These are phyloP conservation scores for Entomortierella lignicola DNA, from an alignment of 192 early-diverging fungal species.

Conservation along the genomic window DNA sequence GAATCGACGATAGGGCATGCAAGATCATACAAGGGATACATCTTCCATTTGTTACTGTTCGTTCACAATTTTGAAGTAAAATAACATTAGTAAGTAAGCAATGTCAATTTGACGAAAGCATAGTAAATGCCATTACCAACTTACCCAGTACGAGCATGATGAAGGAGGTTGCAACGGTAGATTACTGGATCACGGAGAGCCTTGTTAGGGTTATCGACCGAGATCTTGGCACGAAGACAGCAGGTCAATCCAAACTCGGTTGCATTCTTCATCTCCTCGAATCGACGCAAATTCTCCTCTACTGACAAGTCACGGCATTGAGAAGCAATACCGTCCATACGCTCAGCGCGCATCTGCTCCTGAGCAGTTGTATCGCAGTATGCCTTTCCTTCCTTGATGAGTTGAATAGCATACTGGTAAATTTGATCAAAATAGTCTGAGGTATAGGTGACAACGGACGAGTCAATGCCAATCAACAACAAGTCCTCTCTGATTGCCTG, in stretches of 20 bases:
- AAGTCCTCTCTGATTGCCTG: slow-evolving; percentile 96
- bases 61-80: background rate
- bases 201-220: slow-evolving; percentile 87
- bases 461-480: slow-evolving; percentile 84
- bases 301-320: slow-evolving; percentile 86
- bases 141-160: slow-evolving; percentile 91
- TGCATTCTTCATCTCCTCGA: slow-evolving; percentile 91
- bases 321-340: slow-evolving; percentile 84
- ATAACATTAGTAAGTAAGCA: too few relatives aligned
- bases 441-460: slow-evolving; percentile 85
- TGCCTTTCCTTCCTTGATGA: slow-evolving; percentile 90
- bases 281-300: slow-evolving; percentile 91
- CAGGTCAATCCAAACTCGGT: slow-evolving; percentile 85
- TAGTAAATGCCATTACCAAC: background rate
- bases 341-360: slow-evolving; percentile 85
- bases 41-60: slow-evolving; percentile 82
- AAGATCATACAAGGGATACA: slow-evolving; percentile 99
- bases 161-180: slow-evolving; percentile 91
- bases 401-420: slow-evolving; percentile 83
- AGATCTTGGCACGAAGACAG: slow-evolving; percentile 97
- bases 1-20: slow-evolving; percentile 97
- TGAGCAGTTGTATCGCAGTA: slow-evolving; percentile 95
- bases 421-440: slow-evolving; percentile 93
- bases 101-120: too few relatives aligned
- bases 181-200: slow-evolving; percentile 97